Evolutionary conservation across 805 yeast genomes (phyloP), one percentile per base, ranked within the genome.

Genomic region (Candida arabinofermentans): DNA sequence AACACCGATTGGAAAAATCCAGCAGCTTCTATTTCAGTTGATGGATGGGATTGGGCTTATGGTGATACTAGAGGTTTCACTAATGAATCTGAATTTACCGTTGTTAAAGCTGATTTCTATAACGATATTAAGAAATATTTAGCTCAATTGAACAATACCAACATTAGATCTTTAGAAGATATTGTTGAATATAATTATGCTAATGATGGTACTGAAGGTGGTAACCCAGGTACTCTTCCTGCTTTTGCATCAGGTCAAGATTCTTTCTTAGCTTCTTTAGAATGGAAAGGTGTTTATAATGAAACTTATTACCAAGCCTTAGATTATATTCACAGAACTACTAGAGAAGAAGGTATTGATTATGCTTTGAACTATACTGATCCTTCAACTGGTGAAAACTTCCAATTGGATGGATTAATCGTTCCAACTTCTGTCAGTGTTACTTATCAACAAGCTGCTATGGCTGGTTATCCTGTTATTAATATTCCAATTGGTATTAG

Each of bases 11-110:
- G 58, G 33, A 50, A 47, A 13, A 47, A 55, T 34, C 47, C 47
- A 9, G 45, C 47, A 16, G 58, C 57, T 31, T 60, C 56, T 9
- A 53, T 59, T 37, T 57, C 61, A 2, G 39, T 47, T 26, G 48
- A 54, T 26, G 64, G 64, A 12, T 58, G 64, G 64, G 44, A 59
- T 39, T 59, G 64, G 64, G 56, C 47, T 16, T 48, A 53, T 27
- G 64, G 62, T 31, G 30, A 50, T 3, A 31, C 35, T 3, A 34
- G 37, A 37, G 47, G 47, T 23, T 40, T 6, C n/a, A 48, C 42
- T 2, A 58, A 59, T 39, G 58, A 59, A 44, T 55, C 59, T 31
- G 62, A 59, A 45, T 59, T 53, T 37, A 57, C 64, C 4, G 54
- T 59, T 36, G 59, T 59, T 12, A 56, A 56, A 37, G 60, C 54